Evolutionary conservation across 2,329 filamentous ascomycete genomes (phyloP).

Genomic region (Neonectria hederae): DNA sequence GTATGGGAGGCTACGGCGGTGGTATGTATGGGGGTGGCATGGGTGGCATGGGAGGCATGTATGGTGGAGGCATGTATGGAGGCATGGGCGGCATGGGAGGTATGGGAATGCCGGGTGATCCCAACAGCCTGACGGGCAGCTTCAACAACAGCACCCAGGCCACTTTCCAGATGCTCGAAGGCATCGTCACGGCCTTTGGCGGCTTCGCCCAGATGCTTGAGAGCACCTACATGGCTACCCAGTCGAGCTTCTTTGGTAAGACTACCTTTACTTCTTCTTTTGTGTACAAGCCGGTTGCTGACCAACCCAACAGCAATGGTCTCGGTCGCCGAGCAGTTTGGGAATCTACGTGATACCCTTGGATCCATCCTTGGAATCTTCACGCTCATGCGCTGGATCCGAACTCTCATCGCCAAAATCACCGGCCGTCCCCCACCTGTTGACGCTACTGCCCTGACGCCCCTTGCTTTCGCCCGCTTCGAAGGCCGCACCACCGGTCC

Average conservation of each 20-base stretch:
- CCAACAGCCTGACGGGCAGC: conserved; percentile 92
- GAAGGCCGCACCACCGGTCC: conserved; percentile 70
- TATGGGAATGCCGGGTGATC: conserved; percentile 75
- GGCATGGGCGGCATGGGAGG: conserved; percentile 58
- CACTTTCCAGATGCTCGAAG: conserved; percentile 98
- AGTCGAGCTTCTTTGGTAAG: conserved; percentile 97
- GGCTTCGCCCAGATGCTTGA: conserved; percentile 99
- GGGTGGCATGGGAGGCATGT: conserved; percentile 49
- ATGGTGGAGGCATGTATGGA: conserved; percentile 54
- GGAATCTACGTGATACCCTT: conserved; percentile 90
- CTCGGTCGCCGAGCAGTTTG: conserved; percentile 96
- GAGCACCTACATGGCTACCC: conserved; percentile 99
- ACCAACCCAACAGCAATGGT: conserved; percentile 80
- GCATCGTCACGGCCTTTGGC: conserved; percentile 94
- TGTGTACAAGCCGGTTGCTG: conserved; percentile 9
- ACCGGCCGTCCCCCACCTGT: conserved; percentile 91
- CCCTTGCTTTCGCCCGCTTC: conserved; percentile 90
- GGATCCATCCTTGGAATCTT: conserved; percentile 96
- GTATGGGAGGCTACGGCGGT: conserved; percentile 49
- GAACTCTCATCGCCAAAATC: conserved; percentile 88
- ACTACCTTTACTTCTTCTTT: neutral
- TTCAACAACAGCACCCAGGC: conserved; percentile 95
- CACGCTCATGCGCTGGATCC: conserved; percentile 93
- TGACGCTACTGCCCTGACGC: conserved; percentile 86
- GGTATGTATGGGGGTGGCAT: conserved; percentile 51